Base-by-base conservation (phyloP, 805 yeast genomes). In the Saccharomycopsis sp. region DNA sequence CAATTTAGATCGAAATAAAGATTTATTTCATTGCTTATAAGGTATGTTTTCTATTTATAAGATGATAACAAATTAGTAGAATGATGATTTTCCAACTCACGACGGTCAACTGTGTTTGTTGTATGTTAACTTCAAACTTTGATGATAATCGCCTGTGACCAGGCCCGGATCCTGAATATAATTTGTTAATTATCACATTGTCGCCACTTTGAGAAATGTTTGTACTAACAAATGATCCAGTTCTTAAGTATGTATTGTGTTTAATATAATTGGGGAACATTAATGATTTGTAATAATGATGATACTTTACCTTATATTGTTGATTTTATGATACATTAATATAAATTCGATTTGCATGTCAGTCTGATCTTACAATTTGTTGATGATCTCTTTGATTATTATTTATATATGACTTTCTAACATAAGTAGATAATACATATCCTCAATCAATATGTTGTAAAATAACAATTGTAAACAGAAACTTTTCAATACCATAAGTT, bases 81-180 rank as follows among this genome's bases (percentile, higher is more conserved):
- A 71, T 74, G 79, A 74, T 72, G 79, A 70, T 61, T 58, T 55
- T 59, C 72, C 74, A 64, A 70, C 69, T 72, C 80, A 74, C 80
- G 80, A 74, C 79, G 80, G 80, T 74, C 80, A 64, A 70, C 75
- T 69, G 77, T 64, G 72, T 70, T 63, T 63, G 57, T 60, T 54
- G 64, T 63, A 63, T 66, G 63, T 66, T 63, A 57, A 64, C 56
- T 52, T 55, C 49, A 67, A 66, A 72, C 59, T 21, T 69, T 80
- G 87, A 79, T 79, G 86, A 79, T 61, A 69, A 54, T 62, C 62
- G 86, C 87, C 86, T 74, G 67, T 79, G 86, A 79, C 88, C 69
- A 71, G 87, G 87, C 86, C 79, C 74, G 83, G 80, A 57, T 28
- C 44, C 46, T 45, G 48, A 45, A 41, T 29, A 28, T 14, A 9